These are phyloP conservation scores for Aspergillus affinis DNA, from an alignment of 495 filamentous ascomycete genomes.

Conservation along the genomic window DNA sequence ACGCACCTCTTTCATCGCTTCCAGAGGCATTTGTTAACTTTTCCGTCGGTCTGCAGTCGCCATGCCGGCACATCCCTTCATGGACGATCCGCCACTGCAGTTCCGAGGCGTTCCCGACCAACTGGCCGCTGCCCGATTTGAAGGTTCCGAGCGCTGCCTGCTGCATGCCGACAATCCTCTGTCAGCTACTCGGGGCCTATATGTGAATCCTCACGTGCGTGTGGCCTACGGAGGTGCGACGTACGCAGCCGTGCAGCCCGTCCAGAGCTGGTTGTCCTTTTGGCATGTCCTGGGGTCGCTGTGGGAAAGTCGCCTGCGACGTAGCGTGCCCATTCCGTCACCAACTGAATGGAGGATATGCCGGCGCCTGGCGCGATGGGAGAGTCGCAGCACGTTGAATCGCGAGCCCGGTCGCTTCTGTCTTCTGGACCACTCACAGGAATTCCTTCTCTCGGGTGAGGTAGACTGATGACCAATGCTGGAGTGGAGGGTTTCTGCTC, in stretches of 20 bases:
- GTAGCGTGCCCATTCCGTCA: constrained; percentile 15
- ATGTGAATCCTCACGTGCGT: constrained; percentile 73
- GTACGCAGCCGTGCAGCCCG: constrained; percentile 1
- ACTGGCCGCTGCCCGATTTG: constrained; percentile 66
- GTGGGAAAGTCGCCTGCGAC: constrained; percentile 59
- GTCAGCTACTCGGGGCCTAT: constrained; percentile 60
- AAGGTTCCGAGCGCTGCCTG: constrained; percentile 81
- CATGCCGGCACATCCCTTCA: constrained; percentile 62
- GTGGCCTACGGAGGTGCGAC: constrained; percentile 36
- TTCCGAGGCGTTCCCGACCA: constrained; percentile 74
- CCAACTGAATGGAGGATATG: not conserved
- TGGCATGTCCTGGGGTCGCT: constrained; percentile 3
- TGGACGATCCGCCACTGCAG: constrained; percentile 37
- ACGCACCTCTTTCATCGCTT: constrained; percentile 6
- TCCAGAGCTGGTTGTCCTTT: not conserved
- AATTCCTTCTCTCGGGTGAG: not conserved
- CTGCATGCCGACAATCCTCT: constrained; percentile 73
- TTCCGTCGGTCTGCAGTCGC: constrained; percentile 34
- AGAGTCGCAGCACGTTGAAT: not conserved
- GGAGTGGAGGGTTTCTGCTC: no score
- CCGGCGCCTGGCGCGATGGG: not conserved
- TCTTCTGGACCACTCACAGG: not conserved
- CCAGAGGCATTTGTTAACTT: not conserved
- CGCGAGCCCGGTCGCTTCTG: not conserved
- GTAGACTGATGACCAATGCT: no score